Evolutionary conservation across 495 filamentous ascomycete species (phyloP).

Genomic region (Bryoglossum gracile): DNA sequence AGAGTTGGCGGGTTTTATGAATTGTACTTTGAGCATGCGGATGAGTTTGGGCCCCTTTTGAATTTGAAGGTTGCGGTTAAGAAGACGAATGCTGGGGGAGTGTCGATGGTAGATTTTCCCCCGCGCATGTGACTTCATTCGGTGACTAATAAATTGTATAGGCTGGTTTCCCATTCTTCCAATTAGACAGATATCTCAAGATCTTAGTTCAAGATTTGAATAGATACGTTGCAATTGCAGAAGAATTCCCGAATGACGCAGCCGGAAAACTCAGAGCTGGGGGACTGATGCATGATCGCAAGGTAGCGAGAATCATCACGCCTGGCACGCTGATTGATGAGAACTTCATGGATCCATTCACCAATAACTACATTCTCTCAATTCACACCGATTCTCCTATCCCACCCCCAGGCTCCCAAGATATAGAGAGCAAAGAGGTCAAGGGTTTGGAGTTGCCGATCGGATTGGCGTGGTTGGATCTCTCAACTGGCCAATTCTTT

Average conservation of each 20-base stretch:
- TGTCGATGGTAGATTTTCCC: conserved; percentile 62
- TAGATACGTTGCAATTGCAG: conserved; percentile 85
- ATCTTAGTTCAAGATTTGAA: conserved; percentile 84
- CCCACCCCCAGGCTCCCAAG: background rate
- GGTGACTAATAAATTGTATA: conserved; percentile 20
- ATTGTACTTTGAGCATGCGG: conserved; percentile 91
- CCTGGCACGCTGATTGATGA: conserved; percentile 96
- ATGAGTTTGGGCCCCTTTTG: conserved; percentile 76
- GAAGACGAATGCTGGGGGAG: conserved; percentile 63
- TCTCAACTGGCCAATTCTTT: conserved; percentile 90
- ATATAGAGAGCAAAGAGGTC: too few relatives aligned
- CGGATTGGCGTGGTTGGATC: conserved; percentile 88
- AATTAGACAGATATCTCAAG: conserved; percentile 87
- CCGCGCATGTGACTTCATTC: conserved; percentile 11
- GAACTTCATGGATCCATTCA: conserved; percentile 86
- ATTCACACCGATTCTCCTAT: conserved; percentile 41
- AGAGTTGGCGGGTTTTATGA: conserved; percentile 95
- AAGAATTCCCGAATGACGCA: conserved; percentile 72
- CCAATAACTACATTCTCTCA: conserved; percentile 85
- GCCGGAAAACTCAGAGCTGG: conserved; percentile 61
- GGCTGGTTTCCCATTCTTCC: conserved; percentile 90
- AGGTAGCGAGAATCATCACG: conserved; percentile 79
- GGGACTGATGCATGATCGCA: conserved; percentile 73
- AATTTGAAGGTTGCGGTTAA: conserved; percentile 83
- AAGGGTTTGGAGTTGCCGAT: conserved; percentile 28